Base-by-base conservation (phyloP, 2,329 filamentous ascomycete species). In the Trichoderma atroviride region DNA sequence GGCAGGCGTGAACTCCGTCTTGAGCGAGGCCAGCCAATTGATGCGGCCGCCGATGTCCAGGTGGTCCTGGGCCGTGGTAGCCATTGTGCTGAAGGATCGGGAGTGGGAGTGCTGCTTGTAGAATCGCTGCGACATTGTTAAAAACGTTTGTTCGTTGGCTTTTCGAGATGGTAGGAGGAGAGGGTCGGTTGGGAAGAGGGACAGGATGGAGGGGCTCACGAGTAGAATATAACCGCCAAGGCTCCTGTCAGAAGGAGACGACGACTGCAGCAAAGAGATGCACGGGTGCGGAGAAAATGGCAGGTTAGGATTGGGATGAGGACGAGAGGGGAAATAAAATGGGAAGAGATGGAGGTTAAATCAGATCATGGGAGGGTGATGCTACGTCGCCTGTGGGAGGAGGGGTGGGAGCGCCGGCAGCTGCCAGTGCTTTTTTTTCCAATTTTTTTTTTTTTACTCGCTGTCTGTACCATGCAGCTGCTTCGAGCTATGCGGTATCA, bases 1-100 rank as follows among this genome's bases (percentile, higher is more conserved):
- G 77, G 91, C 88, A 69, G 95, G 94, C 76, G 88, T 86, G 85
- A 91, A 94, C 79, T 96, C 92, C 74, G 95, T 97, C 86, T 97
- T 91, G 79, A 99, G 92, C 72, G 83, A 81, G 72, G 87, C 84
- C 72, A 90, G 84, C 88, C 88, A 91, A 78, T 86, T 84, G 74
- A 91, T 88, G 81, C 87, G 87, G 78, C 87, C 87, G 81, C 92
- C 91, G 79, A 92, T 89, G 79, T 89, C 88, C 80, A 97, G 89
- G 83, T 97, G 94, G 81, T 96, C 92, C 80, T 96, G 88, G 81
- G 94, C 91, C 79, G 90, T 91, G 69, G 84, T 83, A 75, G 84
- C 83, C 83, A 88, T 87, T 78, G 78, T 80, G 79, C 79, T 81
- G 71, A 79, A 75, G 68, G 76, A 74, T 63, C 76, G 77, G 64